Evolutionary conservation across 345 rosid species (phyloP).

Genomic region (Syzygium aqueum): DNA sequence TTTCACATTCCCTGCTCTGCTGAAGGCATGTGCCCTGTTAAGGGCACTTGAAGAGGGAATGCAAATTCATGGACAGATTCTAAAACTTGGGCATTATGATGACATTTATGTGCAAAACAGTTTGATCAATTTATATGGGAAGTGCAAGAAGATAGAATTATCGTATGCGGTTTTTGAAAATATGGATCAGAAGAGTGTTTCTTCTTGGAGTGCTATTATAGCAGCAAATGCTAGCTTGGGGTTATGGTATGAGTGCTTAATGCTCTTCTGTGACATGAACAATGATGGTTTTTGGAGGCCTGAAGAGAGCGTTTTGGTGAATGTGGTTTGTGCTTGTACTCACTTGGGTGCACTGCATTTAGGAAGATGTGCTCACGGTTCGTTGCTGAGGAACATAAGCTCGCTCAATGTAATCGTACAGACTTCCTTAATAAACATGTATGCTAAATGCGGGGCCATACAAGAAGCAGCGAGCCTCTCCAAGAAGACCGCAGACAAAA

Average conservation of each 20-base stretch:
- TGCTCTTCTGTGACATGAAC: constrained; percentile 20
- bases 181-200: constrained; percentile 19
- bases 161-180: constrained; percentile 16
- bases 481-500: constrained; percentile 13
- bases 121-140: constrained; percentile 33
- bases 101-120: constrained; percentile 28
- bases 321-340: constrained; percentile 36
- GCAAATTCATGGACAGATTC: constrained; percentile 23
- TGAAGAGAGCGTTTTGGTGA: constrained; percentile 33
- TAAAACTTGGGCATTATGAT: constrained; percentile 19
- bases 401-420: constrained; percentile 33
- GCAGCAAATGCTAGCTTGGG: constrained; percentile 28
- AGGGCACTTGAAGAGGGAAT: constrained; percentile 19
- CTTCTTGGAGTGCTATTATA: constrained; percentile 35
- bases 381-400: constrained; percentile 20
- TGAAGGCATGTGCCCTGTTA: constrained; percentile 27
- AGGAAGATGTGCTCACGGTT: constrained; percentile 31
- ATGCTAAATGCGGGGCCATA: constrained; percentile 38
- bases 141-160: constrained; percentile 16
- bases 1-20: constrained; percentile 26
- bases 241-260: constrained; percentile 21
- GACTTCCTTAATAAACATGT: constrained; percentile 46
- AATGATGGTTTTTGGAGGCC: constrained; percentile 17
- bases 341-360: constrained; percentile 30
- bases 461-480: constrained; percentile 19